Percentiles rank a stretch among this genome's conserved stretches.
phyloP scores from a whole-genome alignment of 2,329 filamentous ascomycete genomes.

The Diaporthe destruens region DNA sequence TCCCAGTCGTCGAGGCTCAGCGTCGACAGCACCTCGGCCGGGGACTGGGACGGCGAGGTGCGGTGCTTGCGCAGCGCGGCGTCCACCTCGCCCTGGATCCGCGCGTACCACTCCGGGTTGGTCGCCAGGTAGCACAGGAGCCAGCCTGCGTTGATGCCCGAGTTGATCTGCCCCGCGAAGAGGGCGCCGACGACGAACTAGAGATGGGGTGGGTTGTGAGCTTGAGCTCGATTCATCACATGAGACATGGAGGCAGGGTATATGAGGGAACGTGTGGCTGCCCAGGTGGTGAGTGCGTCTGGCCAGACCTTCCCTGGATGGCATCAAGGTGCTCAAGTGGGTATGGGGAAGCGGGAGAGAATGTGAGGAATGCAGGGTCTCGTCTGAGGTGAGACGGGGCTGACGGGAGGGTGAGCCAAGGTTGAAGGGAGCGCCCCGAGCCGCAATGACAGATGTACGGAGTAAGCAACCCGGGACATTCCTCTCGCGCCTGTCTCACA shows the following conservation, averaged over 20 bases:
- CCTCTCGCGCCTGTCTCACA: no score
- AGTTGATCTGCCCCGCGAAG: constrained; percentile 70
- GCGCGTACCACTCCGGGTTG: constrained; percentile 59
- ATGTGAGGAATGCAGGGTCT: no score
- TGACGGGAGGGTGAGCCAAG: no score
- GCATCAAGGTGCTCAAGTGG: no score
- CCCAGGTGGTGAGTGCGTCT: no score
- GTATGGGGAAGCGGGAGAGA: not conserved
- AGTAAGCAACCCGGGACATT: not conserved
- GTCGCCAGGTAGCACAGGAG: constrained; percentile 63
- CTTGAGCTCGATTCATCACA: not conserved
- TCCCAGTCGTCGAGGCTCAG: constrained; percentile 68
- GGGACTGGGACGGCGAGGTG: constrained; percentile 46
- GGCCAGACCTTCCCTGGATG: not conserved
- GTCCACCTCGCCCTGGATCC: constrained; percentile 62
- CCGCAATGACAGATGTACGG: not conserved
- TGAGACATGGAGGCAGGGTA: no score
- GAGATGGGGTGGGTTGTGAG: not conserved
- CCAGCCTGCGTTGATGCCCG: constrained; percentile 66
- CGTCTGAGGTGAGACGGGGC: not conserved
- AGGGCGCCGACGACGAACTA: constrained; percentile 66
- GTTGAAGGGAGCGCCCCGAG: not conserved
- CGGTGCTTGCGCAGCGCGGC: constrained; percentile 58
- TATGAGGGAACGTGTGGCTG: no score
- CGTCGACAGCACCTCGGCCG: constrained; percentile 54